These are phyloP conservation scores for Leptosphaerulina australis DNA, from an alignment of 2,329 filamentous ascomycete genomes.

Conservation along the genomic window DNA sequence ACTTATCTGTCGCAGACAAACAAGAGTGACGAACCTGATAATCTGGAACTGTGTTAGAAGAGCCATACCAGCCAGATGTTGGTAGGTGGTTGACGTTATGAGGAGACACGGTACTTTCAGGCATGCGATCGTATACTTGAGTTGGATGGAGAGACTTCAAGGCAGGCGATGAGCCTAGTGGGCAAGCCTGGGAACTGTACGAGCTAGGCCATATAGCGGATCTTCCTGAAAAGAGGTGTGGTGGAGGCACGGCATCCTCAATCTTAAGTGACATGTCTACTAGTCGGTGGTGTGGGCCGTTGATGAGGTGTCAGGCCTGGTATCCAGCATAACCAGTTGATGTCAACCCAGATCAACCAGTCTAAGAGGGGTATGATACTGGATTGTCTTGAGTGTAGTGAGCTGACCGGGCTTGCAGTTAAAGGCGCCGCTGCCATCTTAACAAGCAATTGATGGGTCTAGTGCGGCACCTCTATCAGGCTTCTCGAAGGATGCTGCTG, in stretches of 20 bases:
- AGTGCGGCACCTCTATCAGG: constrained; percentile 44
- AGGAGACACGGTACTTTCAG: constrained; percentile 35
- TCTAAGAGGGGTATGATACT: constrained; percentile 2
- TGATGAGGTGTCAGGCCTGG: constrained; percentile 24
- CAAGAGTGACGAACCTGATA: constrained; percentile 11
- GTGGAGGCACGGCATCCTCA: constrained; percentile 44
- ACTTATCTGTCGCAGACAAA: neutral
- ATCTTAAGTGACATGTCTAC: constrained; percentile 43
- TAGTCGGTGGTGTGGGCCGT: constrained; percentile 21
- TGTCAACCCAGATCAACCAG: constrained; percentile 7
- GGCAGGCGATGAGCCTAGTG: constrained; percentile 35
- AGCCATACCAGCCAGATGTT: constrained; percentile 40
- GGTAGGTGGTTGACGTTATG: constrained; percentile 34
- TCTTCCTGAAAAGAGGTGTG: constrained; percentile 39
- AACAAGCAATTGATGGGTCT: constrained; percentile 31
- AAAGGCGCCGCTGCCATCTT: constrained; percentile 31
- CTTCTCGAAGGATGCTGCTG: constrained; percentile 31
- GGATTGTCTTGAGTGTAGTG: constrained; percentile 18
- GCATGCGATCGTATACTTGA: constrained; percentile 37
- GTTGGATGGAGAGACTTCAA: constrained; percentile 44
- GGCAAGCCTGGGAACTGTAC: constrained; percentile 35
- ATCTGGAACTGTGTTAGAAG: constrained; percentile 40
- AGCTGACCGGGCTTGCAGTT: constrained; percentile 17
- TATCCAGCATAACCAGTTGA: constrained; percentile 19
- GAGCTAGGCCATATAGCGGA: constrained; percentile 38